Percentiles rank a stretch among this genome's conserved stretches.
phyloP scores from a whole-genome alignment of 805 yeast genomes.

The Myxozyma geophila region DNA sequence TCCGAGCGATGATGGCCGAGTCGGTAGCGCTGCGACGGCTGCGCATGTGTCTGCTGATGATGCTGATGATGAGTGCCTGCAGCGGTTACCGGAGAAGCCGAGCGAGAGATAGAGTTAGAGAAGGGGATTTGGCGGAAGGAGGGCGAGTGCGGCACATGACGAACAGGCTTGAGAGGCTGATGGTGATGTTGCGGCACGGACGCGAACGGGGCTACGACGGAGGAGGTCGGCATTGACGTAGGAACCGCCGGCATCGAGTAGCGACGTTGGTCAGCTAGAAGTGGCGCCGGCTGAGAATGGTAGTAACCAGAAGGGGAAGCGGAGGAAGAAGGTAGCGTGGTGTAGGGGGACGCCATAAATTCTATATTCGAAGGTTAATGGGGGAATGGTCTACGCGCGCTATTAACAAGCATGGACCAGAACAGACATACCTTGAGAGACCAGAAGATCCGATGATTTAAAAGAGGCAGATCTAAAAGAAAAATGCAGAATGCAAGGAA shows the following conservation, averaged over 20 bases:
- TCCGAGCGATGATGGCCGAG: conserved; percentile 20
- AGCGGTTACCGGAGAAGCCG: conserved; percentile 4
- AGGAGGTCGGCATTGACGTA: not conserved
- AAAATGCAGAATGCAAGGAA: too few species aligned
- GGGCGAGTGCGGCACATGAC: conserved; percentile 32
- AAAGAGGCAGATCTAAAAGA: too few species aligned
- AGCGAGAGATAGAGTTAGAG: not conserved
- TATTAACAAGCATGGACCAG: not conserved
- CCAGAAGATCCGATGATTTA: too few species aligned
- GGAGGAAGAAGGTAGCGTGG: not conserved
- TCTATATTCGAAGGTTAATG: not conserved
- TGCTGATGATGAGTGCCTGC: conserved; percentile 1
- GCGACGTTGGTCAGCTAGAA: not conserved
- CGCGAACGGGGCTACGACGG: not conserved
- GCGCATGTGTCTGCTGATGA: not conserved
- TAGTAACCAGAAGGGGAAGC: not conserved
- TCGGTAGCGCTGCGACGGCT: conserved; percentile 11
- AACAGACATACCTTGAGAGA: too few species aligned
- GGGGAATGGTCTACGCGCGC: not conserved
- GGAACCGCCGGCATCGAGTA: not conserved
- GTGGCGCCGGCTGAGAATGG: not conserved
- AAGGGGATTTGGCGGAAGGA: conserved; percentile 18
- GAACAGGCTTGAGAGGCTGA: conserved; percentile 9
- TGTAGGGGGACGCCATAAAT: not conserved
- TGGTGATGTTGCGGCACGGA: not conserved